Percentiles rank a stretch among this genome's conserved stretches.
These are phyloP conservation scores for Vitis cinerea DNA, from an alignment of 164 flowering plant species.

Conservation along the genomic window DNA sequence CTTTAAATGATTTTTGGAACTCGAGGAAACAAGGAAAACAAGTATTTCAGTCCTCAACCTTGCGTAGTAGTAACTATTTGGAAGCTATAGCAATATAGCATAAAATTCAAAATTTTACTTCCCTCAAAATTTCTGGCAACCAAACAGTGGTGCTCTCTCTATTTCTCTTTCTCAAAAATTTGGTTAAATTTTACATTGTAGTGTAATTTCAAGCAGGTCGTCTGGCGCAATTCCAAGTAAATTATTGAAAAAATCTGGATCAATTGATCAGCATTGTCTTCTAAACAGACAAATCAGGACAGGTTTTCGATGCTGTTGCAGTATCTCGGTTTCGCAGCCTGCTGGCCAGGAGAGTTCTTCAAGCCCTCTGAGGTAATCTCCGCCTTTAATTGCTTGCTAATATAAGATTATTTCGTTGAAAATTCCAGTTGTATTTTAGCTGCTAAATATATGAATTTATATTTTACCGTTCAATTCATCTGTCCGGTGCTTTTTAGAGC, in stretches of 20 bases:
- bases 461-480: too few species aligned
- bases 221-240: conserved; percentile 11
- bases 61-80: too few species aligned
- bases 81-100: too few species aligned
- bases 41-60: too few species aligned
- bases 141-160: neutral
- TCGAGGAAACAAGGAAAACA: too few species aligned
- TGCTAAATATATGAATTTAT: too few species aligned
- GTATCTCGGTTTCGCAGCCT: conserved; percentile 26
- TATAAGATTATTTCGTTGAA: too few species aligned
- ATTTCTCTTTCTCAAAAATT: neutral
- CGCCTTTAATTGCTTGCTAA: neutral
- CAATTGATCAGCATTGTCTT: conserved; percentile 1
- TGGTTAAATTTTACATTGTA: neutral
- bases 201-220: conserved; percentile 16
- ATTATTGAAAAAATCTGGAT: neutral
- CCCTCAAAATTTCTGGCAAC: too few species aligned
- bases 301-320: conserved; percentile 35
- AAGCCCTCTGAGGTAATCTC: conserved; percentile 35
- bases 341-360: conserved; percentile 26
- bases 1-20: too few species aligned
- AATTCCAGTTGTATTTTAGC: too few species aligned
- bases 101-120: too few species aligned
- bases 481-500: too few species aligned
- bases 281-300: neutral